phyloP scores from a whole-genome alignment of 495 filamentous ascomycete genomes.

The Trichoderma asperelloides region DNA sequence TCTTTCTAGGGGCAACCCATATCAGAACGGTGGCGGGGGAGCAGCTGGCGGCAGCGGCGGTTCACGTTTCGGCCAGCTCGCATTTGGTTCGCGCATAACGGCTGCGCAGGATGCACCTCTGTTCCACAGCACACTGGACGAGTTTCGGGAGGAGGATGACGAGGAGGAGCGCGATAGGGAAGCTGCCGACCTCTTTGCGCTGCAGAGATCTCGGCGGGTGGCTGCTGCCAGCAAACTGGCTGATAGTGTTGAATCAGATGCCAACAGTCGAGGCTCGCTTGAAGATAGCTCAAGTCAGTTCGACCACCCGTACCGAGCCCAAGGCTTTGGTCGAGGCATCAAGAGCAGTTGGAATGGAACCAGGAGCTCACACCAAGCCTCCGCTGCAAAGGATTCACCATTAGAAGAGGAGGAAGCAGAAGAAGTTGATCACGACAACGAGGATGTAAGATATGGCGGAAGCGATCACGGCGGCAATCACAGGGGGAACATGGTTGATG shows the following conservation, averaged over 20 bases:
- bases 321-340: constrained; percentile 40
- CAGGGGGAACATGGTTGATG: constrained; percentile 72
- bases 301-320: constrained; percentile 22
- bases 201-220: constrained; percentile 79
- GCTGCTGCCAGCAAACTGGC: constrained; percentile 72
- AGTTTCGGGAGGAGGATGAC: constrained; percentile 82
- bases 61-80: constrained; percentile 64
- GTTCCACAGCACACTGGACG: constrained; percentile 74
- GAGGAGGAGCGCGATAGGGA: constrained; percentile 86
- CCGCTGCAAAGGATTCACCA: constrained; percentile 17
- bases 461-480: constrained; percentile 37
- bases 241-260: constrained; percentile 72
- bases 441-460: constrained; percentile 37
- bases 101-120: constrained; percentile 67
- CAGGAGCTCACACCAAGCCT: constrained; percentile 26
- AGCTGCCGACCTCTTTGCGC: constrained; percentile 83
- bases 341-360: constrained; percentile 51
- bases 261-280: constrained; percentile 49
- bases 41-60: constrained; percentile 14
- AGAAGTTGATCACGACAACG: constrained; percentile 39
- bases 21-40: constrained; percentile 41
- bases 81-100: constrained; percentile 64
- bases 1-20: constrained; percentile 55
- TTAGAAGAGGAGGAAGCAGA: constrained; percentile 33
- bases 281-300: constrained; percentile 43